Conservation (phyloP, 441 rosid genomes). For the Adansonia rubrostipa region DNA sequence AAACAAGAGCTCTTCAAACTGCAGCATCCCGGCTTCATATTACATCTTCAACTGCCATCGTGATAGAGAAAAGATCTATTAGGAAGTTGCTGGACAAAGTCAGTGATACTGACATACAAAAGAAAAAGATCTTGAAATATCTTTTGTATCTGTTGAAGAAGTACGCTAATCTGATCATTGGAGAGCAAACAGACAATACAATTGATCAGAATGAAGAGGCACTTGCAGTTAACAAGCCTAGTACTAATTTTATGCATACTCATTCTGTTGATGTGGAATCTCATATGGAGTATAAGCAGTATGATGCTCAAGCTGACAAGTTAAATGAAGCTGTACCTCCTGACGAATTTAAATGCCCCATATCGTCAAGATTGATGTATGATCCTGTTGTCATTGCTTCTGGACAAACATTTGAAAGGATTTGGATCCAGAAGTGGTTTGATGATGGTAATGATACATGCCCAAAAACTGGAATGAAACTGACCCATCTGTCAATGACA, state of each 20-base stretch:
- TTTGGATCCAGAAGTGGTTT: conserved; percentile 85
- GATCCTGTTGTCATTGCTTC: conserved; percentile 86
- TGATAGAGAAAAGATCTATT: conserved; percentile 70
- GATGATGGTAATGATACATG: conserved; percentile 72
- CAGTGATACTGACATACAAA: conserved; percentile 43
- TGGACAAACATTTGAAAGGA: conserved; percentile 82
- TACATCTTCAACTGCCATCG: conserved; percentile 52
- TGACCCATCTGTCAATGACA: conserved; percentile 47
- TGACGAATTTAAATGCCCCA: conserved; percentile 66
- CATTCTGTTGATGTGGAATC: conserved; percentile 40
- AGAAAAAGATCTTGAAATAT: conserved; percentile 48
- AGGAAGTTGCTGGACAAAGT: conserved; percentile 47
- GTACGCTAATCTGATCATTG: conserved; percentile 47
- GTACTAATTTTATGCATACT: conserved; percentile 30
- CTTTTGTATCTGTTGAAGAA: conserved; percentile 61
- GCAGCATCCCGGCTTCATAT: conserved; percentile 66
- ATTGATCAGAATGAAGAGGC: conserved; percentile 35
- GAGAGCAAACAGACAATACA: conserved; percentile 46
- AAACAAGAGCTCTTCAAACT: conserved; percentile 50
- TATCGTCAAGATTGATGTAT: conserved; percentile 74
- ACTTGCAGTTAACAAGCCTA: conserved; percentile 9
- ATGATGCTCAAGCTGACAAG: conserved; percentile 34
- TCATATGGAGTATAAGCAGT: conserved; percentile 20
- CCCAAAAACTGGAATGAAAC: conserved; percentile 59
- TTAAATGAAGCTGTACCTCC: conserved; percentile 43